Conservation (phyloP, 2,329 filamentous ascomycete species). For the Exophiala mesophila region DNA sequence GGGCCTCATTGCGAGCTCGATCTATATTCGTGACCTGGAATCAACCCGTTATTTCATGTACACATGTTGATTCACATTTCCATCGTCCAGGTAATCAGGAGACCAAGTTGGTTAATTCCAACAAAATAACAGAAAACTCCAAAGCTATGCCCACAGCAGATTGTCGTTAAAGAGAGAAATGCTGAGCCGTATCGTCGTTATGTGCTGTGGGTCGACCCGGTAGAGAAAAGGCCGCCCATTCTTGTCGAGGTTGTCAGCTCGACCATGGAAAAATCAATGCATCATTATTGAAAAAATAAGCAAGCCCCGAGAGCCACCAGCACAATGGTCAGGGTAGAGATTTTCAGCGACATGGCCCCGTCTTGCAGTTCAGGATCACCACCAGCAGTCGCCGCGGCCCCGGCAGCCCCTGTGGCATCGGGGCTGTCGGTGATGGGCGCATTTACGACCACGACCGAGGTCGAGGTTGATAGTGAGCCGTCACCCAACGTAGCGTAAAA, state of each 20-base stretch:
- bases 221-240: background rate
- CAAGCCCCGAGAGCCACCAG: slow-evolving; percentile 10
- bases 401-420: slow-evolving; percentile 22
- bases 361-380: slow-evolving; percentile 39
- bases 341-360: slow-evolving; percentile 30
- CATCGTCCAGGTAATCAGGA: slow-evolving; percentile 1
- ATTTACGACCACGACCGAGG: slow-evolving; percentile 42
- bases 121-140: slow-evolving; percentile 8
- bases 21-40: slow-evolving; percentile 2
- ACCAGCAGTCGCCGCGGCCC: slow-evolving; percentile 23
- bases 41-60: background rate
- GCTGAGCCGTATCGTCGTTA: slow-evolving; percentile 23
- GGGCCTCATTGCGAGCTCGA: background rate
- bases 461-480: slow-evolving; percentile 40
- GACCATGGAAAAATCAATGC: too few relatives aligned
- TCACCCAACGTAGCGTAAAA: slow-evolving; percentile 40
- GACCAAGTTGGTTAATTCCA: background rate
- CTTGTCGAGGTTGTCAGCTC: too few relatives aligned
- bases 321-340: slow-evolving; percentile 10
- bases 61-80: slow-evolving; percentile 7
- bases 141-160: slow-evolving; percentile 22
- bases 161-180: slow-evolving; percentile 23
- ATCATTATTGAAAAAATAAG: slow-evolving; percentile 15
- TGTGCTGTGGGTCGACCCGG: slow-evolving; percentile 7
- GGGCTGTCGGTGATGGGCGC: slow-evolving; percentile 30